Base-by-base conservation (phyloP, 2,329 filamentous ascomycete genomes). In the Lecanicillium sp. region DNA sequence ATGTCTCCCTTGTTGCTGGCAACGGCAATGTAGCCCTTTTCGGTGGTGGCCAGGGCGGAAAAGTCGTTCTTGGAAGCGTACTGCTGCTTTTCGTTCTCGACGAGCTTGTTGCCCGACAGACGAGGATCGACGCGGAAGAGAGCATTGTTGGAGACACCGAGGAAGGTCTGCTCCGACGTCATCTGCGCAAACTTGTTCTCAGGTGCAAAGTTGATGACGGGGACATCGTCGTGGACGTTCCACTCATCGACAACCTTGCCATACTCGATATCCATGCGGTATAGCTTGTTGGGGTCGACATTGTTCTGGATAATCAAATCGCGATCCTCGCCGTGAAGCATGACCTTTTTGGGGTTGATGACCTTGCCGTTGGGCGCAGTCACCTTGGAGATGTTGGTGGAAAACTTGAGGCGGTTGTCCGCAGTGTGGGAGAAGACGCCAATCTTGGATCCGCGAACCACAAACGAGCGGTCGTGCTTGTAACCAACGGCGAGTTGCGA, bases 141-240 rank as follows among this genome's bases (percentile, higher is more conserved):
- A 0, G 92, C 88, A 51, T 98, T 98, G 57, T 81, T 77, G 8
- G 89, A 96, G 18, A 95, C 79, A 64, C 92, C 92, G 9, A 98
- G 69, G 71, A 98, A 97, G 0, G 92, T 94, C 55, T 95, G 88
- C 57, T 95, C 88, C 43, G 82, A 80, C 1, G 88, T 96, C 84
- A 94, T 95, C 66, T 98, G 92, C 2, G 92, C 81, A 54, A 96
- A 98, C 77, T 98, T 98, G 74, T 83, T 95, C 61, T 96, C 89
- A 0, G 92, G 92, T 0, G 87, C 87, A 61, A 97, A 97, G 9
- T 82, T 92, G 39, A 86, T 80, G 44, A 97, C 86, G 0, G 87
- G 83, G 40, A 98, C 96, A 57, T 97, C 87, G 46, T 98, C 90
- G 56, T 98, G 90, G 12, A 98, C 77, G 52, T 95, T 95, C 92